Conservation (phyloP, 305 asterid genomes). For the Fraxinus sp. region DNA sequence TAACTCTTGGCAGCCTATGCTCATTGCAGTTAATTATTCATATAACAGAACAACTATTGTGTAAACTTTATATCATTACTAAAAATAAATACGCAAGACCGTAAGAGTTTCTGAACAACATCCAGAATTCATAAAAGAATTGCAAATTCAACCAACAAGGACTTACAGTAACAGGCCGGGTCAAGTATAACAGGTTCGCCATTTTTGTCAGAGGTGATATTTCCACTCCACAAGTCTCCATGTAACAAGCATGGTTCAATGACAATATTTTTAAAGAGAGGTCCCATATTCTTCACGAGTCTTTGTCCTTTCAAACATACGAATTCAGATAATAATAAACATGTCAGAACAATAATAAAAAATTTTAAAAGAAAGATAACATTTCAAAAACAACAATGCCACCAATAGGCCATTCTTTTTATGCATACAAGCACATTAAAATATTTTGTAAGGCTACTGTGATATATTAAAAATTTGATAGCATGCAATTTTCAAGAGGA, state of each 20-base stretch:
- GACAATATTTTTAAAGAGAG: constrained; percentile 63
- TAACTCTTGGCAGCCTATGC: not conserved
- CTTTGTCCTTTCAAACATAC: constrained; percentile 54
- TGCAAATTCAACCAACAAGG: not conserved
- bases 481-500: not conserved
- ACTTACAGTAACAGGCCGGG: constrained; percentile 96
- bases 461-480: not conserved
- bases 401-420: not conserved
- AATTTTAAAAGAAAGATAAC: not conserved
- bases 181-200: constrained; percentile 96
- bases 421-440: not conserved
- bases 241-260: constrained; percentile 89
- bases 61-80: not conserved
- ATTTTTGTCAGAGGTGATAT: constrained; percentile 70
- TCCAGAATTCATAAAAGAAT: not conserved
- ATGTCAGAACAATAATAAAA: not conserved
- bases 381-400: constrained; percentile 11
- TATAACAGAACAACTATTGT: not conserved
- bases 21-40: not conserved
- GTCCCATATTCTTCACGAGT: constrained; percentile 76
- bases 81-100: not conserved
- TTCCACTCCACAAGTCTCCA: constrained; percentile 99
- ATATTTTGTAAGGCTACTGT: not conserved
- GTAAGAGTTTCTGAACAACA: not conserved
- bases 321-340: not conserved